These are phyloP conservation scores for Obelidium mucronatum DNA, from an alignment of 192 early-diverging fungal species.

Conservation along the genomic window DNA sequence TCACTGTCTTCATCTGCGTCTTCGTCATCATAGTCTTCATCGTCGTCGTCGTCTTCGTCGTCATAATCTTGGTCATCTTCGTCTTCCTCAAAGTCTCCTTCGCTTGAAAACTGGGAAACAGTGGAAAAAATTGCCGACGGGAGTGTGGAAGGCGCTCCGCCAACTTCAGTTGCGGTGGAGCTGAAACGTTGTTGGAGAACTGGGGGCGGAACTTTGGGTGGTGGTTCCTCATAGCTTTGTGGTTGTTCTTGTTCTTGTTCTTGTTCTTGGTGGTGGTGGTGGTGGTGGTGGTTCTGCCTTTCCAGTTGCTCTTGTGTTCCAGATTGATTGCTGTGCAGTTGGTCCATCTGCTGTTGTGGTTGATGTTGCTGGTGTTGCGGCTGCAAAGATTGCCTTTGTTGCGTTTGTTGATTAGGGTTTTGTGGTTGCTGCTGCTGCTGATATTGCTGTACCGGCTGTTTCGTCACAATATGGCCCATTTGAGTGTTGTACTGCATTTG, in stretches of 20 bases:
- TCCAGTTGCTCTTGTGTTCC: too few relatives aligned
- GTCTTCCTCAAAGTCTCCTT: background rate
- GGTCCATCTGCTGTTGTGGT: background rate
- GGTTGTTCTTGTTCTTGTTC: background rate
- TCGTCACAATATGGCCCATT: background rate
- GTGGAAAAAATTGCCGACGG: background rate
- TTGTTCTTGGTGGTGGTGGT: background rate
- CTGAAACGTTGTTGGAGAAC: background rate
- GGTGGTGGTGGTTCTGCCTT: background rate
- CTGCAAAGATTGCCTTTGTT: background rate
- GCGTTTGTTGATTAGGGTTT: background rate
- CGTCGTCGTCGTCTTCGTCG: background rate
- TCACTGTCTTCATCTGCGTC: background rate
- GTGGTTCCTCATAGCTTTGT: too few relatives aligned
- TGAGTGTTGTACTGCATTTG: slow-evolving; percentile 16
- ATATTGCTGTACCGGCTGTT: background rate
- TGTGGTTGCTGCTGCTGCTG: slow-evolving; percentile 1
- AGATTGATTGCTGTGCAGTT: too few relatives aligned
- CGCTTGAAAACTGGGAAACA: background rate
- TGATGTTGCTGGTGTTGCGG: background rate
- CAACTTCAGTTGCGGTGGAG: background rate
- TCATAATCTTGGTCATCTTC: background rate
- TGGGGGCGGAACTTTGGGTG: too few relatives aligned
- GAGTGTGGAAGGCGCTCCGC: too few relatives aligned
- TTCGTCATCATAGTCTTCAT: background rate